Evolutionary conservation across 129 eudicot genomes (phyloP), one percentile per base, ranked within the genome.

Genomic region (Tagetes patula): DNA sequence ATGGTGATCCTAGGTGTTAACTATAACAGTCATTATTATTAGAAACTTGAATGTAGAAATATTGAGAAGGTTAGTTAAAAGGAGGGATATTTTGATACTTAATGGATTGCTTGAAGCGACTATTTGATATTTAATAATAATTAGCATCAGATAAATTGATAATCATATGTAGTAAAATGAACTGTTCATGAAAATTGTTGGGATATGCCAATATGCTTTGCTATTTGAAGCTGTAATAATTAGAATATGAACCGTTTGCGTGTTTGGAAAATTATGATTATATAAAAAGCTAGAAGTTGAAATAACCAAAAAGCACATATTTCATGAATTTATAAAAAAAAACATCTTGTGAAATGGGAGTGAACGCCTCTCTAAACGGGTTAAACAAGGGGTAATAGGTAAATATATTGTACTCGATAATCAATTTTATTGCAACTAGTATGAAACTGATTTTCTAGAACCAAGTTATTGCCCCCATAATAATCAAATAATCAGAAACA

Each of bases 151-250:
- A 34, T 20, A 20, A 20, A 20, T 20, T 20, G 27, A 20, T 61
- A 61, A 12, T 33, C 40, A 11, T 34, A 0, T 36, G 45, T 11
- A 6, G 11, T 62, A 12, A 13, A 36, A 37, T 13, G 45, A 27
- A 31, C 4, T 0, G 45, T 62, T 62, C 31, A 61, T 11, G 67
- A 61, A 4, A 43, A 3, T 13, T 38, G 69, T 14, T 64, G 38
- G 69, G 48, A 39, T 64, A n/a, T n/a, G n/a, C n/a, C n/a, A n/a
- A n/a, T n/a, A n/a, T 5, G 3, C 69, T 14, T 64, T 64, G 47
- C 47, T 64, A 64, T 40, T 38, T 38, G n/a, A 64, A 64, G 34
- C 39, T 62, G 67, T 38, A 62, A 62, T 33, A 60, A 34, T 34
- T 4, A 10, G 13, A 60, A 20, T 9, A 60, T 36, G 66, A 60